Conservation (phyloP, 1,139 yeast genomes). For the Candida sojae region DNA sequence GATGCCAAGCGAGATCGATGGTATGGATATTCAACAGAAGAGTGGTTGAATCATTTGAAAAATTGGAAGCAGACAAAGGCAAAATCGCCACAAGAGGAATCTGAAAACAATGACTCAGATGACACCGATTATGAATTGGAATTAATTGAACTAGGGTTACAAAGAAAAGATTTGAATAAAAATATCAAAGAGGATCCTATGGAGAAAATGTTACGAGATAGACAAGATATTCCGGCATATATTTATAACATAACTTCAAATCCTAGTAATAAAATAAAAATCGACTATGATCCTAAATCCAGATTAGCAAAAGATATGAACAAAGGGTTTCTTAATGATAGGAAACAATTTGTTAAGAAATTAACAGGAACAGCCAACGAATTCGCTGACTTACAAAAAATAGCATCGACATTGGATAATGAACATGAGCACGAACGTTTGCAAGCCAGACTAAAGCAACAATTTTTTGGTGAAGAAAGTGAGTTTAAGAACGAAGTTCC, state of each 20-base stretch:
- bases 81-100: constrained; percentile 21
- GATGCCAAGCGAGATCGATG: constrained; percentile 78
- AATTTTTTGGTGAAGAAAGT: constrained; percentile 5
- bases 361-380: constrained; percentile 54
- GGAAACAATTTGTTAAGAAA: constrained; percentile 54
- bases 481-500: constrained; percentile 20
- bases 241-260: constrained; percentile 18
- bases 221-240: constrained; percentile 57
- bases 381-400: constrained; percentile 47
- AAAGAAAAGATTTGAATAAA: constrained; percentile 24
- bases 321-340: constrained; percentile 51
- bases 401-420: constrained; percentile 52
- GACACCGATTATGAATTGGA: constrained; percentile 54
- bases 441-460: constrained; percentile 13
- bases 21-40: constrained; percentile 69
- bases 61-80: constrained; percentile 43
- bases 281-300: constrained; percentile 59
- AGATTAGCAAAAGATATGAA: constrained; percentile 48
- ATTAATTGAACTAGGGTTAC: constrained; percentile 48
- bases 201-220: constrained; percentile 45
- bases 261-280: constrained; percentile 13
- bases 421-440: constrained; percentile 21
- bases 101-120: constrained; percentile 27
- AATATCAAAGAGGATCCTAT: constrained; percentile 35
- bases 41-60: constrained; percentile 54